Evolutionary conservation across 352 stramenopile species (phyloP).

Genomic region (Blastocystis hominis): DNA sequence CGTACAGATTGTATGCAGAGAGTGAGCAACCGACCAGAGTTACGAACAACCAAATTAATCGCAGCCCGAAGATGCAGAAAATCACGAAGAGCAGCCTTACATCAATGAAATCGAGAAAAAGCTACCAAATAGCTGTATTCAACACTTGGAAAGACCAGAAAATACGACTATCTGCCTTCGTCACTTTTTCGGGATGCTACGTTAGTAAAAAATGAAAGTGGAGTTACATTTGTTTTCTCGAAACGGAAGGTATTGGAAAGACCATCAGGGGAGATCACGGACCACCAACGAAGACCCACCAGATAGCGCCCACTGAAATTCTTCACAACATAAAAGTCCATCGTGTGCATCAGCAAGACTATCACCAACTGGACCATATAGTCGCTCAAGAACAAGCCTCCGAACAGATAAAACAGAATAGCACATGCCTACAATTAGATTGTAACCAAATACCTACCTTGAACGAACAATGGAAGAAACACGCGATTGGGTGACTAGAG

Average conservation of each 20-base stretch:
- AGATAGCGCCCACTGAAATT: conserved; percentile 44
- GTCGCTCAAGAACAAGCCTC: conserved; percentile 3
- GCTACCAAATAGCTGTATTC: background rate
- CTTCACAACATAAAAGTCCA: conserved; percentile 53
- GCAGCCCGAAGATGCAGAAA: background rate
- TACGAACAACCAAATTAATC: background rate
- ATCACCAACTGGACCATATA: background rate
- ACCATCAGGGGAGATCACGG: background rate
- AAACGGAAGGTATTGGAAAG: conserved; percentile 22
- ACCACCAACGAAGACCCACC: conserved; percentile 42
- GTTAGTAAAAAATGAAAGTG: background rate
- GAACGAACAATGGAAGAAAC: conserved; percentile 48
- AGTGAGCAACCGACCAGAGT: background rate
- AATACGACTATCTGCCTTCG: conserved; percentile 31
- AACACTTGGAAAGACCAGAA: conserved; percentile 39
- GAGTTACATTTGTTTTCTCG: conserved; percentile 42
- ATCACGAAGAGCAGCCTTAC: background rate
- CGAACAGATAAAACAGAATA: conserved; percentile 40
- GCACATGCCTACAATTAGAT: background rate
- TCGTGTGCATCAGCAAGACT: background rate
- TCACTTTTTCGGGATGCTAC: conserved; percentile 24
- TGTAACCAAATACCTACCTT: background rate
- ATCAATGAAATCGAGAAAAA: background rate
- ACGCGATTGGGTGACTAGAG: background rate
- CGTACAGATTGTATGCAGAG: conserved; percentile 35